Evolutionary conservation across 495 filamentous ascomycete species (phyloP), one percentile per base, ranked within the genome.

Genomic region (Neurospora pannonica): DNA sequence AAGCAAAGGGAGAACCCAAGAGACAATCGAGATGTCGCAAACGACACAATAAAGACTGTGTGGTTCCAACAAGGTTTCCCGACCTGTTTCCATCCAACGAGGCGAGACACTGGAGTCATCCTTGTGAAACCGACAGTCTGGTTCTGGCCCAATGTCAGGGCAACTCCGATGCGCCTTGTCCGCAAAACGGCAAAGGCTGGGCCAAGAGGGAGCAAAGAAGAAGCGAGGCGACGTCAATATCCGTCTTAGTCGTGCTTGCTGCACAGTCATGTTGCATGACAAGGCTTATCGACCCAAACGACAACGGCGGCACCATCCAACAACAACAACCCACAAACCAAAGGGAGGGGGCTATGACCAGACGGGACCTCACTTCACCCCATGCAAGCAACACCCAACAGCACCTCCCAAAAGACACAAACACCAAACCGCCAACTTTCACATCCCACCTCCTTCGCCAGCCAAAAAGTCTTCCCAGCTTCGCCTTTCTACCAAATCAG

Each of bases 71-170:
- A 62, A 62, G 54, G 54, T 62, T 62, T 62, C 28, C 54, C 28
- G 28, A 62, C 7, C 54, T 62, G 24, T 34, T 62, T 34, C 73
- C 70, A 71, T 75, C 71, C 74, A 75, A 75, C 74, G 67, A 73
- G 42, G 46, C 67, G 60, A 36, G 28, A 62, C 54, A 7, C 28
- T 62, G 54, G 54, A 62, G 15, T 62, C 28, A 62, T 62, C 60
- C 70, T 73, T 75, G 74, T 75, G 74, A 75, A 75, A 75, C 74
- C 54, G 54, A 34, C 28, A 34, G 54, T 62, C 13, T 62, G 54
- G 54, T 62, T 62, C 54, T 62, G 15, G 54, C 15, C 54, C 54
- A 62, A 62, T 62, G 54, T 31, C 54, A 62, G 24, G 54, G 54
- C 54, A 62, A 62, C 24, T 31, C 54, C 24, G 54, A 62, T 62